Percentiles rank a stretch among this genome's conserved stretches.
phyloP scores from a whole-genome alignment of 148 eudicot species.

The Vaccinium darrowii region DNA sequence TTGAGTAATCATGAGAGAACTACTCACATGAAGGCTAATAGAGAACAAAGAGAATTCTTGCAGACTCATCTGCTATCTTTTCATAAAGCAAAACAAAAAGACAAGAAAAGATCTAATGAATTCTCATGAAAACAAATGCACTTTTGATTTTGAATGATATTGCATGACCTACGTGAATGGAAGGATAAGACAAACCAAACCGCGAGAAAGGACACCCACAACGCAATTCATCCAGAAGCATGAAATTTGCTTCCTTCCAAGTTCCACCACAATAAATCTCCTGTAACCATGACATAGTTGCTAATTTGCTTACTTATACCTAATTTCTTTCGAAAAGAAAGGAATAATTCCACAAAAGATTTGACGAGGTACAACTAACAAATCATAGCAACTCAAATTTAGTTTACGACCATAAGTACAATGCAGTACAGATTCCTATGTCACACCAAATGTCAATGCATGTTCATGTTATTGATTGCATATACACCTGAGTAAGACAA shows the following conservation, averaged over 20 bases:
- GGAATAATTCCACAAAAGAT: too few relatives aligned
- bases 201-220: neutral
- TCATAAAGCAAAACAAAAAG: neutral
- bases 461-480: neutral
- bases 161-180: neutral
- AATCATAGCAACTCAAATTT: neutral
- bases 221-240: neutral
- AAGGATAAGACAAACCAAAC: neutral
- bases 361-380: too few relatives aligned
- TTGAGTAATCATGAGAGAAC: constrained; percentile 22
- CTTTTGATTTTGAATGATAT: neutral
- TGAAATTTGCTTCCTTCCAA: constrained; percentile 5
- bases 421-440: neutral
- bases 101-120: neutral
- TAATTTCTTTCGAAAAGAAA: too few relatives aligned
- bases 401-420: neutral
- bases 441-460: neutral
- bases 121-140: neutral
- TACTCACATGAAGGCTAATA: constrained; percentile 1
- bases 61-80: constrained; percentile 1
- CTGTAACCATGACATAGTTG: too few relatives aligned
- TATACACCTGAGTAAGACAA: neutral
- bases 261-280: neutral
- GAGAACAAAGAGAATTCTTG: neutral
- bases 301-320: too few relatives aligned